Conservation (phyloP, 257 asterid species). For the Plectranthus barbatus region DNA sequence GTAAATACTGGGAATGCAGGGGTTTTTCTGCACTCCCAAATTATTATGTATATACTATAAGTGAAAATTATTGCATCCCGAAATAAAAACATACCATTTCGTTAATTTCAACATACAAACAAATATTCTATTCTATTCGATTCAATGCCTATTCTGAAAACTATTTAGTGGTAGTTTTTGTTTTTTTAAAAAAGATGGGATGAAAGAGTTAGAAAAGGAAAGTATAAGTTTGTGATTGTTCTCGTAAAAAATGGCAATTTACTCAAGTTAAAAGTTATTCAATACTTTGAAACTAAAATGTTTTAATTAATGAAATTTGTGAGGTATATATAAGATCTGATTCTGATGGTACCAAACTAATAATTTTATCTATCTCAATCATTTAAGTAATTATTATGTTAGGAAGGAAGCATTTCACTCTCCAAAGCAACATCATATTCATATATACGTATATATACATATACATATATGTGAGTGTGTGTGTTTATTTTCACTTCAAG, state of each 20-base stretch:
- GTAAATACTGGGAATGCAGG: constrained; percentile 11
- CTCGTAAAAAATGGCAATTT: no score
- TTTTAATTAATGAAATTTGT: neutral
- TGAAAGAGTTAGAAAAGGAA: no score
- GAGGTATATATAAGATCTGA: neutral
- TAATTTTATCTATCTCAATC: constrained; percentile 8
- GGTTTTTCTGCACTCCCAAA: neutral
- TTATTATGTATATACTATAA: neutral
- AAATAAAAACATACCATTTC: no score
- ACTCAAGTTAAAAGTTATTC: neutral
- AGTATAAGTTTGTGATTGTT: no score
- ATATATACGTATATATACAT: no score
- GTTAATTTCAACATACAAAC: no score
- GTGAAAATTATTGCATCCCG: no score
- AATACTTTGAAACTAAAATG: neutral
- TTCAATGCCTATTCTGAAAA: no score
- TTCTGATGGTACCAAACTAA: constrained; percentile 4
- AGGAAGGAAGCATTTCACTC: constrained; percentile 8
- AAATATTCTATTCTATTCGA: no score
- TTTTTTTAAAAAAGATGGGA: no score
- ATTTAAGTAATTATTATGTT: constrained; percentile 11
- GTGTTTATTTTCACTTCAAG: neutral
- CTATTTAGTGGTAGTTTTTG: no score
- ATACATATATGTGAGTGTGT: no score
- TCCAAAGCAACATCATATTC: neutral